phyloP scores from a whole-genome alignment of 352 stramenopile species.

The Phytophthora pluvialis region DNA sequence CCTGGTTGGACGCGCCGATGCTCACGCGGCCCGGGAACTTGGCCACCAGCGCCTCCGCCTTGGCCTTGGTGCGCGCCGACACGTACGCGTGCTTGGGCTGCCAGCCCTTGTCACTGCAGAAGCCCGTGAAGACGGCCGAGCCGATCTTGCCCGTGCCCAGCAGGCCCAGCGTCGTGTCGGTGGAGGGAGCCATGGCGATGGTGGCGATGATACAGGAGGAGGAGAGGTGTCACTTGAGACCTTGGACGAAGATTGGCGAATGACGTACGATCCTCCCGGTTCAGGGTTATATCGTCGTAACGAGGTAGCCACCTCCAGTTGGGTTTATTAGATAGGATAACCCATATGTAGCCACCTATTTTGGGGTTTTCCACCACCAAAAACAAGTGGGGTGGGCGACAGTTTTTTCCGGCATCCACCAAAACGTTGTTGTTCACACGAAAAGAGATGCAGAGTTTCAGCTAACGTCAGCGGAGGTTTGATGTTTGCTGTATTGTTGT shows the following conservation, averaged over 20 bases:
- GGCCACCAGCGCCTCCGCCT: constrained; percentile 74
- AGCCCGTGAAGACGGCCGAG: constrained; percentile 81
- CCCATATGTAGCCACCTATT: background rate
- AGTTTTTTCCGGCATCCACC: constrained; percentile 6
- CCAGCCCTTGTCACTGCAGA: constrained; percentile 81
- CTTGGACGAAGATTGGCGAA: constrained; percentile 16
- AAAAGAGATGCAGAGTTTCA: background rate
- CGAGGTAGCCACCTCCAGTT: background rate
- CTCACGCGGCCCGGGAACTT: constrained; percentile 73
- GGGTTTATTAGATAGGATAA: too few relatives aligned
- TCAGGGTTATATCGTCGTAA: background rate
- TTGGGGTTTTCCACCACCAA: too few relatives aligned
- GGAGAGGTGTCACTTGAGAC: constrained; percentile 9
- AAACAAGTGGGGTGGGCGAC: background rate
- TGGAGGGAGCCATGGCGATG: constrained; percentile 53
- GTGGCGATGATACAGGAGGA: background rate
- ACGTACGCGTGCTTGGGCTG: constrained; percentile 77
- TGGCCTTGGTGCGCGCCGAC: constrained; percentile 74
- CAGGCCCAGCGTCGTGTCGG: constrained; percentile 72
- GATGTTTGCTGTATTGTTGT: constrained; percentile 1
- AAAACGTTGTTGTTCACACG: background rate
- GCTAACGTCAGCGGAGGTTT: background rate
- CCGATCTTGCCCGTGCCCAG: constrained; percentile 89
- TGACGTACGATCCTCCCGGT: constrained; percentile 11
- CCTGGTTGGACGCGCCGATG: constrained; percentile 76